These are phyloP conservation scores for Arctium lappa DNA, from an alignment of 129 eudicot genomes.

Conservation along the genomic window DNA sequence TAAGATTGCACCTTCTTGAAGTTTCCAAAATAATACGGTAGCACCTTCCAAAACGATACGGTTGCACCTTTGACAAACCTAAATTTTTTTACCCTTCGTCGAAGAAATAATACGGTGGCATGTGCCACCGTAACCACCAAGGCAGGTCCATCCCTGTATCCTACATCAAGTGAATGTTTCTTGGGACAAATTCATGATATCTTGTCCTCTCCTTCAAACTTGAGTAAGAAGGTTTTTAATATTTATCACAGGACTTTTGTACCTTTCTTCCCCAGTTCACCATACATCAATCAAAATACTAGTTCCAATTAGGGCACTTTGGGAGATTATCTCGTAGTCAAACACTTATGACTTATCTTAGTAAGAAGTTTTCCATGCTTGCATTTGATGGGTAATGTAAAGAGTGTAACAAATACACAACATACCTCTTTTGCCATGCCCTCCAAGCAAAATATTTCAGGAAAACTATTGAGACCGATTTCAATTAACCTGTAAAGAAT, in stretches of 20 bases:
- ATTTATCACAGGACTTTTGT: neutral
- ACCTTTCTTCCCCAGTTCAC: neutral
- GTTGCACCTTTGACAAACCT: too few relatives aligned
- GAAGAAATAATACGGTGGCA: too few relatives aligned
- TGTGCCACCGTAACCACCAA: too few relatives aligned
- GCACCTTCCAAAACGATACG: too few relatives aligned
- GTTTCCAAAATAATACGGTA: too few relatives aligned
- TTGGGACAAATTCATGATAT: neutral
- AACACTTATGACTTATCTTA: neutral
- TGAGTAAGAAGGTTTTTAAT: neutral
- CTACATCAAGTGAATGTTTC: neutral
- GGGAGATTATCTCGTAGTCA: neutral
- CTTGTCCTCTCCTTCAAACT: neutral
- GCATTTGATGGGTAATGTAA: neutral
- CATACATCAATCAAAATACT: neutral
- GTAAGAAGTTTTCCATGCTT: neutral
- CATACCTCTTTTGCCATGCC: conserved; percentile 83
- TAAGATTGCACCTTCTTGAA: too few relatives aligned
- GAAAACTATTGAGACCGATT: conserved; percentile 75
- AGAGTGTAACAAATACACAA: neutral
- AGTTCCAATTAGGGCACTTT: neutral
- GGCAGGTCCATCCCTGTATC: neutral
- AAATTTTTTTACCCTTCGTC: too few relatives aligned
- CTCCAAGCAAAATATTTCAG: conserved; percentile 66
- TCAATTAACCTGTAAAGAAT: conserved; percentile 60